Base-by-base conservation (phyloP, 192 early-diverging fungal genomes). In the Neocallimastix lanati region DNA sequence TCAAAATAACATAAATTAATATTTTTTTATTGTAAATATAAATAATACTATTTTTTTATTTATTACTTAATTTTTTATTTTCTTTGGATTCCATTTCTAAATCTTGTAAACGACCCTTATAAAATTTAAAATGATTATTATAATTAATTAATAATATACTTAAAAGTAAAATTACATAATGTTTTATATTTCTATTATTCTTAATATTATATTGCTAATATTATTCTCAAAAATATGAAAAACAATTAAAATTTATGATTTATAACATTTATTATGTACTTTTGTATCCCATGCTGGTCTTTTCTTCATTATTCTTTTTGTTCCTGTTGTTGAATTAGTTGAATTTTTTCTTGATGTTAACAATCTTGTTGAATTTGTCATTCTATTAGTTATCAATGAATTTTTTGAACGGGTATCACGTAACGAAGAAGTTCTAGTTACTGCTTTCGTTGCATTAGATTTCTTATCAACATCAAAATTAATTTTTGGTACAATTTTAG, bases 21-120 rank as follows among this genome's bases (percentile, higher is more conserved):
- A n/a, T n/a, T n/a, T n/a, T n/a, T n/a, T n/a, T n/a, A n/a, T n/a
- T n/a, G n/a, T n/a, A n/a, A n/a, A n/a, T n/a, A n/a, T n/a, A n/a
- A n/a, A n/a, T n/a, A n/a, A n/a, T n/a, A n/a, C n/a, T n/a, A n/a
- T n/a, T n/a, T n/a, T n/a, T n/a, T 33, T 33, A 33, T 33, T 35
- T 85, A 79, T 18, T 76, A 28, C 12, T 79, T 58, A 25, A 82
- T 86, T 18, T 85, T 80, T 40, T 87, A 87, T 29, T 87, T 83
- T 29, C 85, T 85, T 82, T 93, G 85, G 30, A 81, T 78, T 13
- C 79, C 77, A 12, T 81, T 81, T 96, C 93, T 85, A 94, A 87
- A 84, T 96, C 94, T 79, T 91, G 85, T 9, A 96, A 84, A n/a
- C 93, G 87, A 3, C 94, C 94, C 80, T 93, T 76, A n/a, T n/a